phyloP scores from a whole-genome alignment of 768 basidiomycete species.

The Suillus bovinus region DNA sequence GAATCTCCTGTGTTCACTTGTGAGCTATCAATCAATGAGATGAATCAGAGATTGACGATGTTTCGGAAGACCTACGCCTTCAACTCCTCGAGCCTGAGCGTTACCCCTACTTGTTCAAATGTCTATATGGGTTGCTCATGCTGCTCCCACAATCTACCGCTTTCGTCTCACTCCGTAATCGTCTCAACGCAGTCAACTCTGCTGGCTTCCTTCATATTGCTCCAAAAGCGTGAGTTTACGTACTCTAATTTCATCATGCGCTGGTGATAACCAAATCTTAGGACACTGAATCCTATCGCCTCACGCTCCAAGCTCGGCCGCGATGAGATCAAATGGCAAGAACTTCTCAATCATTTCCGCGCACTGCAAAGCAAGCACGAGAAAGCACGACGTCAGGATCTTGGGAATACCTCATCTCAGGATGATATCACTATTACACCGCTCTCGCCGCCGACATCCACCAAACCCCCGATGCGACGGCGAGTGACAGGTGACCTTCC shows the following conservation, averaged over 20 bases:
- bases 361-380: constrained; percentile 88
- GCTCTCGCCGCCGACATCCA: constrained; percentile 8
- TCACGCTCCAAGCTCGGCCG: constrained; percentile 76
- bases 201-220: constrained; percentile 91
- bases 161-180: constrained; percentile 91
- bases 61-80: constrained; percentile 68
- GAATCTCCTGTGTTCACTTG: constrained; percentile 99
- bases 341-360: constrained; percentile 90
- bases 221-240: constrained; percentile 69
- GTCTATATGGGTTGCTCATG: constrained; percentile 96
- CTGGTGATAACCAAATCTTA: constrained; percentile 23
- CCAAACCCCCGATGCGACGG: constrained; percentile 54
- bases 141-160: constrained; percentile 95
- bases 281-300: constrained; percentile 37
- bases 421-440: not conserved
- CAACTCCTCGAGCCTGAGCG: constrained; percentile 96
- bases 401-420: constrained; percentile 41
- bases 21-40: constrained; percentile 35
- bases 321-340: constrained; percentile 97
- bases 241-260: not conserved
- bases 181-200: constrained; percentile 92
- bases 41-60: constrained; percentile 8
- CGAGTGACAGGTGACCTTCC: constrained; percentile 58
- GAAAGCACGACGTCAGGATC: constrained; percentile 78
- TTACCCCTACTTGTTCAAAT: constrained; percentile 97